Base-by-base conservation (phyloP, 805 yeast genomes). In the Kuraishia cidri region DNA sequence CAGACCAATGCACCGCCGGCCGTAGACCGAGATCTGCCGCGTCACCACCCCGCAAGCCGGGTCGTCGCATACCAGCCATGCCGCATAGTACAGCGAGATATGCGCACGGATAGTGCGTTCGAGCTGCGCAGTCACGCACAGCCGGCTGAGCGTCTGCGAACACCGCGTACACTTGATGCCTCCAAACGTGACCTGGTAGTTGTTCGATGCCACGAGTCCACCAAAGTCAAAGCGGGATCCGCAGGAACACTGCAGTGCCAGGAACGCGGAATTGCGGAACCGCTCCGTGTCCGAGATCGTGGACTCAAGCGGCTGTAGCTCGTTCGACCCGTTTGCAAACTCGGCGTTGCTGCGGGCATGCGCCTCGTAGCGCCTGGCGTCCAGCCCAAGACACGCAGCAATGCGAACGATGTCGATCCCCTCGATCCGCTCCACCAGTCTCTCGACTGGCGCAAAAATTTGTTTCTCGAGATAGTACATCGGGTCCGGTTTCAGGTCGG, bases 21-120 rank as follows among this genome's bases (percentile, higher is more conserved):
- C 97, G 48, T 84, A 86, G 4, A 88, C 96, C 14, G 88, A 75
- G 16, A 92, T 69, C 49, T 88, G 95, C 40, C 95, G 68, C 0
- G 97, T 88, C 11, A 66, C 66, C 33, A 73, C 64, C 2, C 82
- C 84, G 59, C 97, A 90, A 2, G 92, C 70, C 5, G 75, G 51
- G 46, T 92, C 97, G 52, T 83, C 94, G 60, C 99, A 92, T 0
- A 55, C 58, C 29, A 87, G 60, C 85, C 92, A 76, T 4, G 88
- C 90, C n/a, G 83, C 77, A 52, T 92, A 92, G 54, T 88, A 92
- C 21, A 66, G 50, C 1, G 87, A 67, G 31, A 90, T 76, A 41
- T 77, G 82, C 4, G 63, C 56, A 35, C 97, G 66, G 17, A 90
- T 70, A 30, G 73, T 61, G n/a, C 61, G 52, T 52, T 88, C 97